Conservation (phyloP, 176 grass and related monocot genomes). For the Microstegium vimineum region DNA sequence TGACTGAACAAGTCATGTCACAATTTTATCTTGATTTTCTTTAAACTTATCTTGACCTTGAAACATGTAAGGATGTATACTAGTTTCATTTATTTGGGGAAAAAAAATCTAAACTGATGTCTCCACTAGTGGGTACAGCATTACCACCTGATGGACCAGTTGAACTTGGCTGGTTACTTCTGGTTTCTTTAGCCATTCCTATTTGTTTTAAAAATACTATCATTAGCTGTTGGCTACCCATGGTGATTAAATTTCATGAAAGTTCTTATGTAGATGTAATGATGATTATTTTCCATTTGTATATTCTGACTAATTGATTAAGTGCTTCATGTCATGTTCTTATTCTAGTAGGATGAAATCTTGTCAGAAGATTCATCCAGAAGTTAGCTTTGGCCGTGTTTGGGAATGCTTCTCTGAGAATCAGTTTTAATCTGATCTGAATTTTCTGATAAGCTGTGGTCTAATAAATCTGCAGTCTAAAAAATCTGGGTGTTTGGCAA, state of each 20-base stretch:
- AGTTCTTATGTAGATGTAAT: neutral
- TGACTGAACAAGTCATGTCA: too few relatives aligned
- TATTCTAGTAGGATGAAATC: neutral
- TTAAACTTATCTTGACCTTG: too few relatives aligned
- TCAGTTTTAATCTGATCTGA: neutral
- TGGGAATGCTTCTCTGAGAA: too few relatives aligned
- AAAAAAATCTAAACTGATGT: too few relatives aligned
- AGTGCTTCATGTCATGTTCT: neutral
- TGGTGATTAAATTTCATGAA: neutral
- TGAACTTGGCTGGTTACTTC: neutral
- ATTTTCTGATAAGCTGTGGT: neutral
- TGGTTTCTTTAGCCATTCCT: neutral
- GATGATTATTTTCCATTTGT: neutral
- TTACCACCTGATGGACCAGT: too few relatives aligned
- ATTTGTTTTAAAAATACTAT: neutral
- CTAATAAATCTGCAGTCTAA: neutral
- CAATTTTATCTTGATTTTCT: too few relatives aligned
- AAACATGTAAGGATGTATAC: too few relatives aligned
- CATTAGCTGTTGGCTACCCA: neutral
- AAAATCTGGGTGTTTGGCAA: neutral
- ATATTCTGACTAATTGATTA: neutral
- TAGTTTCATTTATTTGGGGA: too few relatives aligned
- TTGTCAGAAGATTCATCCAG: neutral
- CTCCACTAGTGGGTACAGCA: too few relatives aligned
- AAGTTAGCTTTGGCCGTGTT: neutral